Percentiles rank a stretch among this genome's conserved stretches.
Evolutionary conservation across 495 filamentous ascomycete species (phyloP).

Genomic region (Pseudoneurospora amorphoporcata): DNA sequence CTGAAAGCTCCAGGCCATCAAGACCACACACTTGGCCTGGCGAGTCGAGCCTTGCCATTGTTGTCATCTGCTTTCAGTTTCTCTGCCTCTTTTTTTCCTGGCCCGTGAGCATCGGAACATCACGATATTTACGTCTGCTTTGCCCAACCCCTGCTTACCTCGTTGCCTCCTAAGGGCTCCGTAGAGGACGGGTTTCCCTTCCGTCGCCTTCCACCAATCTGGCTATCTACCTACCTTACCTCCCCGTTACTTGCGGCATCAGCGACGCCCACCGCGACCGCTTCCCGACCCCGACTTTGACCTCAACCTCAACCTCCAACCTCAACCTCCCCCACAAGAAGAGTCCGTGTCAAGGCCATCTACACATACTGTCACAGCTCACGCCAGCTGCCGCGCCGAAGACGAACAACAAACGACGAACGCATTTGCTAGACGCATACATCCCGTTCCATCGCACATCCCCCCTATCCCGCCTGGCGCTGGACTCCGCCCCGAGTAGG

Average conservation of each 20-base stretch:
- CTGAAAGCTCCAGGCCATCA: not conserved
- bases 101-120: not conserved
- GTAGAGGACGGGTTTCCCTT: not conserved
- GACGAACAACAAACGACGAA: not conserved
- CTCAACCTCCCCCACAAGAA: not conserved
- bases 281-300: not conserved
- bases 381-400: not conserved
- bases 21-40: not conserved
- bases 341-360: not conserved
- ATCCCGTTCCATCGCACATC: not conserved
- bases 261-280: not conserved
- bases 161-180: not conserved
- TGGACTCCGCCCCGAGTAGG: not conserved
- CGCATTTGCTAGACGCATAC: not conserved
- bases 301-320: not conserved
- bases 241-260: not conserved
- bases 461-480: not conserved
- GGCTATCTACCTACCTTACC: not conserved
- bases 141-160: not conserved
- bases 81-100: not conserved
- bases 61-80: not conserved
- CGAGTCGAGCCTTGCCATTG: not conserved
- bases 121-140: not conserved
- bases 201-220: not conserved
- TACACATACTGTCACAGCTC: not conserved